These are phyloP conservation scores for Pythium dissimile DNA, from an alignment of 352 stramenopile species.

Conservation along the genomic window DNA sequence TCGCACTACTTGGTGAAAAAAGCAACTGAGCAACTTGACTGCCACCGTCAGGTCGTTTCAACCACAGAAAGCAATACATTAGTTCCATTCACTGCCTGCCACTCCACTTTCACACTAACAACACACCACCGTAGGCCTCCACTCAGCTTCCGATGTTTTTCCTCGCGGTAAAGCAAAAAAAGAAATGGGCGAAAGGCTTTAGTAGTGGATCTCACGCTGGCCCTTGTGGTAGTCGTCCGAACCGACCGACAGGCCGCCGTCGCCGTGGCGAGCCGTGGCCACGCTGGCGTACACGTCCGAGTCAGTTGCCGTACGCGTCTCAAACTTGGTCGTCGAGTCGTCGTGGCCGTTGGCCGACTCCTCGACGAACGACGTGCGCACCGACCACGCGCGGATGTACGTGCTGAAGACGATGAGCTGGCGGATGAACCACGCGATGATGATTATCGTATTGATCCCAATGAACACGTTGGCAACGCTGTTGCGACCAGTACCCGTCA, in stretches of 20 bases:
- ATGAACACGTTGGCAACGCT: constrained; percentile 57
- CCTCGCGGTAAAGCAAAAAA: no score
- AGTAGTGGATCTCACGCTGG: neutral
- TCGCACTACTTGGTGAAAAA: no score
- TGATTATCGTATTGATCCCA: constrained; percentile 40
- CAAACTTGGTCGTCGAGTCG: constrained; percentile 12
- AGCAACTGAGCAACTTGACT: no score
- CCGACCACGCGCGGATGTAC: constrained; percentile 37
- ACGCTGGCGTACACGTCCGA: constrained; percentile 19
- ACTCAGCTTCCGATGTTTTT: no score
- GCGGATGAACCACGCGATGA: constrained; percentile 22
- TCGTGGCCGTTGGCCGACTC: neutral
- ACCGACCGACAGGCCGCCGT: neutral
- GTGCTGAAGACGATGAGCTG: constrained; percentile 34
- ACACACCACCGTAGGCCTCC: no score
- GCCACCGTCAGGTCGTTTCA: no score
- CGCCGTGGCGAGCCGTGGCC: constrained; percentile 11
- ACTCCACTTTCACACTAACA: no score
- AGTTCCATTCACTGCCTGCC: no score
- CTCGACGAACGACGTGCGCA: constrained; percentile 15
- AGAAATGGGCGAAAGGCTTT: neutral
- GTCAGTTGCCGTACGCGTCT: constrained; percentile 13
- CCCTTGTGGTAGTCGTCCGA: constrained; percentile 8
- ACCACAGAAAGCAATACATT: no score
- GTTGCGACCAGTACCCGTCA: constrained; percentile 32